Evolutionary conservation across 352 stramenopile genomes (phyloP).

Genomic region (Blastocystis sp.): DNA sequence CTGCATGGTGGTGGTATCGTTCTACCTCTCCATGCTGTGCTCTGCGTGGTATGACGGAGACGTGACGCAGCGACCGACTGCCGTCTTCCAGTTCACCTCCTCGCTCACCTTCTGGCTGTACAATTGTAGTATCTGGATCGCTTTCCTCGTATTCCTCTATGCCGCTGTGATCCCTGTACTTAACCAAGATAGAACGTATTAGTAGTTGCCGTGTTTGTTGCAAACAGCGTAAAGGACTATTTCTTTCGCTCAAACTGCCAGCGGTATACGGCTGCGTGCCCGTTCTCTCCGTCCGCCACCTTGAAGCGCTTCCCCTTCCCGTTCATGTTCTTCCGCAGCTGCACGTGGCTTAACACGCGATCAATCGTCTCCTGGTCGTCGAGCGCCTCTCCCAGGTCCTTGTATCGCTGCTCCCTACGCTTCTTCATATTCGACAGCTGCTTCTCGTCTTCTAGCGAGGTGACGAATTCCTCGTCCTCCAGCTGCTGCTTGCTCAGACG

Average conservation of each 20-base stretch:
- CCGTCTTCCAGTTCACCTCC: not conserved
- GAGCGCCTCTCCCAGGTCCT: constrained; percentile 68
- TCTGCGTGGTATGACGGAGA: constrained; percentile 6
- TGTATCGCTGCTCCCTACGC: constrained; percentile 67
- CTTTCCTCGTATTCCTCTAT: constrained; percentile 2
- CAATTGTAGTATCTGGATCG: not conserved
- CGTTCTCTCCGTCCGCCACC: constrained; percentile 67
- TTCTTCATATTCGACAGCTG: constrained; percentile 66
- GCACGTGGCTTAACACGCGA: constrained; percentile 68
- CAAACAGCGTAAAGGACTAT: constrained; percentile 59
- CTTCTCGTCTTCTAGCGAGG: constrained; percentile 60
- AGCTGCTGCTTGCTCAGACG: constrained; percentile 67
- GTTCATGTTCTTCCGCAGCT: constrained; percentile 72
- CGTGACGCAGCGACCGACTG: not conserved
- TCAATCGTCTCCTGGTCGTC: constrained; percentile 67
- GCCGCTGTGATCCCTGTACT: not conserved
- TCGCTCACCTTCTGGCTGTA: not conserved
- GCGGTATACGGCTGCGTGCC: constrained; percentile 70
- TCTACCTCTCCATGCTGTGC: not conserved
- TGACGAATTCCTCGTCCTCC: constrained; percentile 61
- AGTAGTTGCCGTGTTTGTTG: not conserved
- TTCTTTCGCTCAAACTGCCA: constrained; percentile 77
- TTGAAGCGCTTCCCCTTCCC: constrained; percentile 74
- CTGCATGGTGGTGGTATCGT: not conserved
- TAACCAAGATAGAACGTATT: constrained; percentile 1